Percentiles rank a stretch among this genome's conserved stretches.
phyloP scores from a whole-genome alignment of 148 eudicot genomes.

The Rheum nobile region DNA sequence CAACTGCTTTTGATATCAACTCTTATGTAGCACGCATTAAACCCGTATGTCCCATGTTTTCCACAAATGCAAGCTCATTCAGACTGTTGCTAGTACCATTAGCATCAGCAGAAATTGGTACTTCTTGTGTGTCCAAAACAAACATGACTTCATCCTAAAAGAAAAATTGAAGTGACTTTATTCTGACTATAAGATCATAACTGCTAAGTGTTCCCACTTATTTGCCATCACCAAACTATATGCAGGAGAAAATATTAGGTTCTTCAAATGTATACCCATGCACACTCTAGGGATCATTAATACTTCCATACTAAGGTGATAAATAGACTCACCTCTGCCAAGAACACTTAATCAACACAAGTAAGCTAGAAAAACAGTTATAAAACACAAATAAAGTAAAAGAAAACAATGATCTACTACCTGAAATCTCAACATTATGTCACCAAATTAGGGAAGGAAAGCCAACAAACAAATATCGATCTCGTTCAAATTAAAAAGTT shows the following conservation, averaged over 20 bases:
- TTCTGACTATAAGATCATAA: background rate
- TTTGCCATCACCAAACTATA: too few species aligned
- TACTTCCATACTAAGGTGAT: too few species aligned
- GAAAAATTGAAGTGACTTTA: background rate
- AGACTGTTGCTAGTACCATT: conserved; percentile 15
- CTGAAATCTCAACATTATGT: background rate
- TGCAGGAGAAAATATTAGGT: background rate
- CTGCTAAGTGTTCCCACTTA: too few species aligned
- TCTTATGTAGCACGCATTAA: conserved; percentile 16
- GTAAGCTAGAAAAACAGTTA: conserved; percentile 3
- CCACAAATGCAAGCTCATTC: conserved; percentile 24
- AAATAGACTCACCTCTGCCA: too few species aligned
- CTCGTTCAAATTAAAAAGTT: background rate
- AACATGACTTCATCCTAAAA: conserved; percentile 10
- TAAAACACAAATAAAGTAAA: background rate
- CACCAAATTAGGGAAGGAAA: background rate
- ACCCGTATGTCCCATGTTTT: conserved; percentile 12
- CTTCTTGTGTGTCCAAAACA: background rate
- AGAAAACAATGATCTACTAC: background rate
- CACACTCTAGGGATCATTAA: background rate
- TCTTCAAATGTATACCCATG: background rate
- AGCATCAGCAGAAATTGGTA: conserved; percentile 16
- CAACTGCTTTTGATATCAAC: conserved; percentile 11
- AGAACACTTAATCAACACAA: too few species aligned
- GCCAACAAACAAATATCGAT: background rate